A percentile compares a stretch with the other conserved stretches of the same genome.
phyloP scores from a whole-genome alignment of 1,284 basidiomycete species.

The Phylloboletellus chloephorus region DNA sequence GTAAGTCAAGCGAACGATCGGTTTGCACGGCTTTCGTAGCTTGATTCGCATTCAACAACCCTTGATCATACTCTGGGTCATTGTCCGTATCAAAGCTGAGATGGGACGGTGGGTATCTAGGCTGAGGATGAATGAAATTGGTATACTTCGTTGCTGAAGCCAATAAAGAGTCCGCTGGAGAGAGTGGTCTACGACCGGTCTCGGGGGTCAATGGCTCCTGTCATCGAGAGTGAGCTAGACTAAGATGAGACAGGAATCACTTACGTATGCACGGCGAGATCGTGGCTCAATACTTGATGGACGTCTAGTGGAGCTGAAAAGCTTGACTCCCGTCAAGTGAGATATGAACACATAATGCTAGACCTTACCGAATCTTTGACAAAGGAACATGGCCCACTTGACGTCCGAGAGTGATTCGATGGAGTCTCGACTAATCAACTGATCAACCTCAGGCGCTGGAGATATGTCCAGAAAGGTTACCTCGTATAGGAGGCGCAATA shows the following conservation, averaged over 20 bases:
- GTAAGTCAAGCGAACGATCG: slow-evolving; percentile 39
- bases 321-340: slow-evolving; percentile 18
- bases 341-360: slow-evolving; percentile 3
- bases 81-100: slow-evolving; percentile 48
- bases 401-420: slow-evolving; percentile 36
- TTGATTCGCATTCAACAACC: slow-evolving; percentile 36
- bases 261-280: slow-evolving; percentile 38
- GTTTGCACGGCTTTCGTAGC: slow-evolving; percentile 71
- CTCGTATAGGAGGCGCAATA: slow-evolving; percentile 39
- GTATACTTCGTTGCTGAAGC: slow-evolving; percentile 40
- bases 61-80: slow-evolving; percentile 35
- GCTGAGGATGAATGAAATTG: slow-evolving; percentile 36
- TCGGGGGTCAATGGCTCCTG: slow-evolving; percentile 63
- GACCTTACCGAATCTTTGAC: slow-evolving; percentile 35
- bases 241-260: slow-evolving; percentile 15
- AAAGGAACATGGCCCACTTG: slow-evolving; percentile 39
- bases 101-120: slow-evolving; percentile 36
- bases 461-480: slow-evolving; percentile 26
- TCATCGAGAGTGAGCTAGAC: slow-evolving; percentile 9
- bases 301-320: slow-evolving; percentile 23
- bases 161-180: slow-evolving; percentile 47
- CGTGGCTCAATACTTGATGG: slow-evolving; percentile 34
- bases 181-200: slow-evolving; percentile 49
- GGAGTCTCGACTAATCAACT: slow-evolving; percentile 35
- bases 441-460: slow-evolving; percentile 10